These are phyloP conservation scores for Penicillium sp. DNA, from an alignment of 2,329 filamentous ascomycete genomes.

Conservation along the genomic window DNA sequence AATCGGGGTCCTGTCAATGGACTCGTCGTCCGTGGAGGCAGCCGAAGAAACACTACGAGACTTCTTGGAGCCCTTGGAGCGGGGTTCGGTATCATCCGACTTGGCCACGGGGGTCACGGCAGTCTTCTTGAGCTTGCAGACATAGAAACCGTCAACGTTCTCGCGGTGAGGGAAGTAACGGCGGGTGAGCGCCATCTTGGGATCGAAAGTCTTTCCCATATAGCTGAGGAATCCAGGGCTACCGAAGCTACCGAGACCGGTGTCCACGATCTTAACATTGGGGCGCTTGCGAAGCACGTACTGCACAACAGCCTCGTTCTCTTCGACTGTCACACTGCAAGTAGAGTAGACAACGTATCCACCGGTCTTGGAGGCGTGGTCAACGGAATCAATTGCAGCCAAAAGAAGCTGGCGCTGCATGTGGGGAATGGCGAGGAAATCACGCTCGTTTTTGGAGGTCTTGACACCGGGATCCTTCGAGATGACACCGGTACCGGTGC, in stretches of 20 bases:
- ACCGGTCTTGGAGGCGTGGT: slow-evolving; percentile 86
- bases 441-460: slow-evolving; percentile 94
- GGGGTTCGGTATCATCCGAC: slow-evolving; percentile 25
- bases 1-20: slow-evolving; percentile 69
- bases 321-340: slow-evolving; percentile 89
- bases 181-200: slow-evolving; percentile 75
- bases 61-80: slow-evolving; percentile 20
- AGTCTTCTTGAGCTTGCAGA: slow-evolving; percentile 94
- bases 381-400: slow-evolving; percentile 89
- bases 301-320: slow-evolving; percentile 90
- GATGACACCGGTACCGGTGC: slow-evolving; percentile 95
- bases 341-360: slow-evolving; percentile 97
- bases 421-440: slow-evolving; percentile 91
- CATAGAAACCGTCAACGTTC: slow-evolving; percentile 98
- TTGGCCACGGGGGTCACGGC: slow-evolving; percentile 63
- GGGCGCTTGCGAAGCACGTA: slow-evolving; percentile 89
- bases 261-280: slow-evolving; percentile 90
- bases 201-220: slow-evolving; percentile 87
- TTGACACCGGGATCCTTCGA: slow-evolving; percentile 96
- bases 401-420: slow-evolving; percentile 92
- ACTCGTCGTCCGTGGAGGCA: slow-evolving; percentile 41
- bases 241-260: slow-evolving; percentile 77
- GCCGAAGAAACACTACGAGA: slow-evolving; percentile 23
- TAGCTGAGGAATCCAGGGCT: slow-evolving; percentile 89
- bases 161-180: slow-evolving; percentile 88